Percentiles rank a stretch among this genome's conserved stretches.
Evolutionary conservation across 768 basidiomycete species (phyloP).

Genomic region (Boletellus ananiceps): DNA sequence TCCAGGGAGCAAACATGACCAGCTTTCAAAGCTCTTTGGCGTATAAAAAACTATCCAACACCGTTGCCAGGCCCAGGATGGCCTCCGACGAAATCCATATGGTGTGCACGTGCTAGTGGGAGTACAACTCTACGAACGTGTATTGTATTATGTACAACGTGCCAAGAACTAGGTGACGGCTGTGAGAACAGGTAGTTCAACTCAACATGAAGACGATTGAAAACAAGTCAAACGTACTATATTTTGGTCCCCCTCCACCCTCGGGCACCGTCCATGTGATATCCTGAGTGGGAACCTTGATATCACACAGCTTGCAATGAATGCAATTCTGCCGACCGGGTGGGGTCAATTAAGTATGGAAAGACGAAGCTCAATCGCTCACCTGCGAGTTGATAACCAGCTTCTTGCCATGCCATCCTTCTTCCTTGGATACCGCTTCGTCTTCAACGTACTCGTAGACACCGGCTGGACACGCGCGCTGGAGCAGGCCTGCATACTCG

Average conservation of each 20-base stretch:
- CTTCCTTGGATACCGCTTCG: constrained; percentile 44
- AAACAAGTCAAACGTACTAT: constrained; percentile 50
- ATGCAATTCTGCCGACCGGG: constrained; percentile 65
- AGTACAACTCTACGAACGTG: too few species aligned
- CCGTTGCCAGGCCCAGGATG: too few species aligned
- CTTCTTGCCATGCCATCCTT: constrained; percentile 77
- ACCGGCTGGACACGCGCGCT: constrained; percentile 86
- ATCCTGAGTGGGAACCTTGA: constrained; percentile 95
- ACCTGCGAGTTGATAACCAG: constrained; percentile 96
- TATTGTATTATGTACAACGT: background rate
- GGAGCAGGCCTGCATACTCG: constrained; percentile 85
- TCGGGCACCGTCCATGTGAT: constrained; percentile 97
- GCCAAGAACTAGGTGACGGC: constrained; percentile 17
- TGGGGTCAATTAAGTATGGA: background rate
- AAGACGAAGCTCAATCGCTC: constrained; percentile 11
- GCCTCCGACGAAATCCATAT: too few species aligned
- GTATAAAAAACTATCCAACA: too few species aligned
- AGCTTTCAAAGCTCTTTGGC: too few species aligned
- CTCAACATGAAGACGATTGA: background rate
- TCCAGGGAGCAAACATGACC: too few species aligned
- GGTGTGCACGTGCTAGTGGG: too few species aligned
- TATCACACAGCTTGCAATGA: constrained; percentile 92
- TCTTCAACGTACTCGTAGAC: constrained; percentile 95
- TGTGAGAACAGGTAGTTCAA: background rate
- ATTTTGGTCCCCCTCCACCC: constrained; percentile 95